Evolutionary conservation across 345 rosid species (phyloP).

Genomic region (Streptanthus diversifolius): DNA sequence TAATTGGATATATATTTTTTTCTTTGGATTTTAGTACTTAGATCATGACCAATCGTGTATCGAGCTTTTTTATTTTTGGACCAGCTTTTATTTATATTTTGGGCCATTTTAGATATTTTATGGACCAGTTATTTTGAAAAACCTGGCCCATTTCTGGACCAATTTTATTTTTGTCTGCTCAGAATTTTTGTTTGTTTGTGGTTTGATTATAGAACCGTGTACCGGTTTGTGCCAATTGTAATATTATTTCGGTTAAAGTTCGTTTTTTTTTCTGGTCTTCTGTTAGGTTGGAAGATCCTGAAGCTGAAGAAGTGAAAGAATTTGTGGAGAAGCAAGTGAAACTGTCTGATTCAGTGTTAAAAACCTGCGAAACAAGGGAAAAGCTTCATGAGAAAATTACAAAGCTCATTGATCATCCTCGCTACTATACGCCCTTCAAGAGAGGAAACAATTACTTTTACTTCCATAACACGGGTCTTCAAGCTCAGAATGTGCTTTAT

Average conservation of each 20-base stretch:
- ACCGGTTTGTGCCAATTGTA: conserved; percentile 4
- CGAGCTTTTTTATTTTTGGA: conserved; percentile 12
- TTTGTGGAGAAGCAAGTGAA: conserved; percentile 72
- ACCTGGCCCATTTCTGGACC: conserved; percentile 9
- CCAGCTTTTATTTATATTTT: neutral
- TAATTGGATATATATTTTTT: neutral
- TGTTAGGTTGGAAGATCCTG: conserved; percentile 87
- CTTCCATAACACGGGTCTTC: conserved; percentile 86
- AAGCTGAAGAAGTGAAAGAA: conserved; percentile 67
- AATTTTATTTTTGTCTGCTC: neutral
- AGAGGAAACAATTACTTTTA: conserved; percentile 69
- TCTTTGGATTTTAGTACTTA: neutral
- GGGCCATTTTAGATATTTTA: conserved; percentile 16
- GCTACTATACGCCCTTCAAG: conserved; percentile 63
- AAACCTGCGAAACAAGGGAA: conserved; percentile 53
- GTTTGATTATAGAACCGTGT: neutral
- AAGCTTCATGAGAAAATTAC: conserved; percentile 64
- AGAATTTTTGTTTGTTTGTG: neutral
- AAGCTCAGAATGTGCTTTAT: conserved; percentile 72
- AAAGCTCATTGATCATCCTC: conserved; percentile 70
- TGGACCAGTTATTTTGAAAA: conserved; percentile 5
- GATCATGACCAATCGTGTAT: conserved; percentile 10
- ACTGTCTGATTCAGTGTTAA: conserved; percentile 56
- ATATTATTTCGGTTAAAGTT: neutral
- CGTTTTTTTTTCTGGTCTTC: neutral